These are phyloP conservation scores for Arthrocladium fulminans DNA, from an alignment of 2,329 filamentous ascomycete species.

Conservation along the genomic window DNA sequence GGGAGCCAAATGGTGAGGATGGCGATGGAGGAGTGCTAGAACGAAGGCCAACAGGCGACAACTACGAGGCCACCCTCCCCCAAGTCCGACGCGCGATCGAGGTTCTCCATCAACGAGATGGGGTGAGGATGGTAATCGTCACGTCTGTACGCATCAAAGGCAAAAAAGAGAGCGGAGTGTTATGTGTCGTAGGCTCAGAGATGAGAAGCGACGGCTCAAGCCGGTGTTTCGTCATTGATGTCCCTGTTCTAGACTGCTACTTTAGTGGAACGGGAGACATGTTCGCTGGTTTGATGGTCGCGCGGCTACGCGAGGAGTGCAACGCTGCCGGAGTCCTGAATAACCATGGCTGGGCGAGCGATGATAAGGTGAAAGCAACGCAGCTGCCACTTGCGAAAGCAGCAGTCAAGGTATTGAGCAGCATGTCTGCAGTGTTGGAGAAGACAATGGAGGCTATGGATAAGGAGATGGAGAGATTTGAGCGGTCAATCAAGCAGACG, in stretches of 20 bases:
- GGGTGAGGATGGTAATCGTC: slow-evolving; percentile 80
- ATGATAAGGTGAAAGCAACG: slow-evolving; percentile 57
- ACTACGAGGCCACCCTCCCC: slow-evolving; percentile 10
- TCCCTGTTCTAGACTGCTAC: slow-evolving; percentile 82
- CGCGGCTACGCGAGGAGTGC: slow-evolving; percentile 71
- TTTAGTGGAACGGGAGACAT: slow-evolving; percentile 97
- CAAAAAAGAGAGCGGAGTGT: not conserved
- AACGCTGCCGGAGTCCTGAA: slow-evolving; percentile 41
- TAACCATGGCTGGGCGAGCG: slow-evolving; percentile 63
- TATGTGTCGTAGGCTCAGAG: slow-evolving; percentile 18
- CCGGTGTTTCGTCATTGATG: slow-evolving; percentile 79
- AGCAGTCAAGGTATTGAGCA: slow-evolving; percentile 76
- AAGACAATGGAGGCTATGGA: slow-evolving; percentile 59
- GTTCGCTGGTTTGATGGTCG: slow-evolving; percentile 88
- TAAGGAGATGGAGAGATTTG: slow-evolving; percentile 46
- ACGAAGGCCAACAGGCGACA: slow-evolving; percentile 6
- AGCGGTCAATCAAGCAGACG: slow-evolving; percentile 18
- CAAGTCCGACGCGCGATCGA: slow-evolving; percentile 18
- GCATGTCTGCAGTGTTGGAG: slow-evolving; percentile 78
- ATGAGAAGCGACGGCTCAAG: slow-evolving; percentile 43
- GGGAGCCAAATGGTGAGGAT: slow-evolving; percentile 9
- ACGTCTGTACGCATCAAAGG: slow-evolving; percentile 56
- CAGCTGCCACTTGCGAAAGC: slow-evolving; percentile 77
- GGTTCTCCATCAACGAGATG: slow-evolving; percentile 56
- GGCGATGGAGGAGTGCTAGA: slow-evolving; percentile 7